Base-by-base conservation (phyloP, 192 early-diverging fungal species). In the Umbelopsis sp. region DNA sequence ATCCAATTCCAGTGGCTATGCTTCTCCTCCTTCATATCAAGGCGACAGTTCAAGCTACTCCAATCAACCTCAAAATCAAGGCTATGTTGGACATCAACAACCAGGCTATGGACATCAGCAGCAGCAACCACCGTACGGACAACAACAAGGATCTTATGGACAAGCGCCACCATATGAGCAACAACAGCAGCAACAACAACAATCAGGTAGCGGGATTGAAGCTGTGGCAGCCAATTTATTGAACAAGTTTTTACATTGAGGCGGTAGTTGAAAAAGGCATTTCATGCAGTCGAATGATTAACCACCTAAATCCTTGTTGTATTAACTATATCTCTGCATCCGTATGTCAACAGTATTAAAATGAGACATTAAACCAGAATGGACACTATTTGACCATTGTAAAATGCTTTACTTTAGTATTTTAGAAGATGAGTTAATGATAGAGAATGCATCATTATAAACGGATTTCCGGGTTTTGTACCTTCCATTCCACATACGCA, bases 1-100 rank as follows among this genome's bases (percentile, higher is more conserved):
- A 41, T 41, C 38, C 38, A 41, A 41, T 41, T 6, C 38, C 38
- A 34, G 29, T 31, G 56, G 31, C 17, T 62, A 62, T 62, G 56
- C 56, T 62, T 31, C 56, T 34, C 56, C 56, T 4, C 56, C 26
- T 29, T 62, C 56, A 12, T 12, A 62, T 29, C 56, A 62, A 62
- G 29, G n/a, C 6, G n/a, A 2, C 14, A 17, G 11, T 20, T n/a
- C 11, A 47, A 47, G 14, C 14, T 49, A 49, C n/a, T 17, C 20
- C 10, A 49, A 49, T 49, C 14, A 9, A 21, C 47, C 47, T 49
- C 45, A 3, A 47, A 12, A 47, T 12, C 47, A 49, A 49, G 47
- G 47, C n/a, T 16, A 49, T 16, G 16, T 9, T 49, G 47, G 56
- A 20, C 47, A 3, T 17, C 47, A 49, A 1, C 47, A 49, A 20